Base-by-base conservation (phyloP, 345 rosid genomes). In the Laguncularia racemosa region DNA sequence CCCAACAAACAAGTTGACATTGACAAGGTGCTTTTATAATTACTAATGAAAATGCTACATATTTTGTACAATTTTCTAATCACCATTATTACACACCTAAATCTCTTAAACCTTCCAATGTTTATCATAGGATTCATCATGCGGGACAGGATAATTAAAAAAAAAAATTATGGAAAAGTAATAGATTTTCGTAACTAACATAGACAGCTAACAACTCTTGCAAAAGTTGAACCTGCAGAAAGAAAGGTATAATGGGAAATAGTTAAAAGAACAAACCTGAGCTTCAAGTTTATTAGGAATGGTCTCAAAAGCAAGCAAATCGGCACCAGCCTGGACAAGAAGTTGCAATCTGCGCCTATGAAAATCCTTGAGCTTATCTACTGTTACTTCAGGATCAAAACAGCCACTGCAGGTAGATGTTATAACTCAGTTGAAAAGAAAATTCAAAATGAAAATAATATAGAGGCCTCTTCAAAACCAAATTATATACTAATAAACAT, bases 251-350 rank as follows among this genome's bases (percentile, higher is more conserved):
- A 7, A 51, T 13, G 63, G 40, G 7, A 33, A 33, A 4, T 33
- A 33, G 40, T 6, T 6, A 33, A 50, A 56, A 62, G 58, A 60
- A 55, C 72, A 50, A 53, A 83, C 97, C 95, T 85, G 91, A 59
- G 98, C 88, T 72, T 92, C 96, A 23, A 92, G 89, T 71, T 81
- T 92, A 51, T 86, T 92, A 11, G 96, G 95, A 61, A 89, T 86
- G 65, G 98, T 84, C 74, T 89, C 98, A 48, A 92, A 92, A 21
- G 96, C 95, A 52, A 92, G 75, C 66, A 92, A 78, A 75, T 92
- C 98, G 16, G 95, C 80, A 63, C 95, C 86, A 40, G 96, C 89
- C 59, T 86, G 78, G 8, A 82, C 84, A 44, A 92, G 78, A 45
- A 92, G 74, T 73, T 86, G 98, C 79, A 92, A 65, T 70, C 96